Conservation (phyloP, 768 basidiomycete species). For the Porphyrellus cyaneotinctus region DNA sequence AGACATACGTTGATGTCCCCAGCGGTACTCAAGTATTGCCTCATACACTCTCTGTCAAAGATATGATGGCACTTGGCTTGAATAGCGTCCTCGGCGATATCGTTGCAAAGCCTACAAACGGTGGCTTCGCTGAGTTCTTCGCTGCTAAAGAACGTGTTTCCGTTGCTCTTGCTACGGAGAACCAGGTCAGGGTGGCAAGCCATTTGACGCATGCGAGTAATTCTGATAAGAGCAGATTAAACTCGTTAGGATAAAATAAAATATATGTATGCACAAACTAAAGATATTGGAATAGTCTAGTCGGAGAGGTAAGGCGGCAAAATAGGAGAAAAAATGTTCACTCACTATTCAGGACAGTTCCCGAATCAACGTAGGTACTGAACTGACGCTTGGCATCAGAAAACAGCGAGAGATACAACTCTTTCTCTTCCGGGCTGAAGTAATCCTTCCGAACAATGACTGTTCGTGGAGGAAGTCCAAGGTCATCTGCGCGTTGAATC, state of each 20-base stretch:
- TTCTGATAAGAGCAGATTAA: conserved; percentile 39
- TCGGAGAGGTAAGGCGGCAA: conserved; percentile 3
- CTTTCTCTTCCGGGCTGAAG: conserved; percentile 97
- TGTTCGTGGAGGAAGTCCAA: conserved; percentile 90
- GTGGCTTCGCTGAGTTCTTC: conserved; percentile 70
- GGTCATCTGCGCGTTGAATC: conserved; percentile 93
- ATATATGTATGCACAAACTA: conserved; percentile 50
- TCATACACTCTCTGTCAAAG: conserved; percentile 95
- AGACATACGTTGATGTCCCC: conserved; percentile 57
- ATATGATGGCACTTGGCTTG: conserved; percentile 90
- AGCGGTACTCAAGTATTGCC: conserved; percentile 79
- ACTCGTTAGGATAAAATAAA: background rate
- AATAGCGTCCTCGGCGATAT: conserved; percentile 96
- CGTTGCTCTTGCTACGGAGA: conserved; percentile 78
- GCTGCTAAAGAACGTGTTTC: conserved; percentile 49
- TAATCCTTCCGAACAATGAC: conserved; percentile 86
- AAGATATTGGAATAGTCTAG: conserved; percentile 89
- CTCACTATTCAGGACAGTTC: conserved; percentile 90
- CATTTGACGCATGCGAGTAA: conserved; percentile 96
- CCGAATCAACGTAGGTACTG: conserved; percentile 82
- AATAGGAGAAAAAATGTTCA: conserved; percentile 10
- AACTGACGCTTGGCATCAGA: conserved; percentile 92
- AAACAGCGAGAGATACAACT: conserved; percentile 87
- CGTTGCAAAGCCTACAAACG: conserved; percentile 93
- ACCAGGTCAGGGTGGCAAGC: conserved; percentile 95